phyloP scores from a whole-genome alignment of 192 early-diverging fungal species.

The Rhizophagus prolifer region DNA sequence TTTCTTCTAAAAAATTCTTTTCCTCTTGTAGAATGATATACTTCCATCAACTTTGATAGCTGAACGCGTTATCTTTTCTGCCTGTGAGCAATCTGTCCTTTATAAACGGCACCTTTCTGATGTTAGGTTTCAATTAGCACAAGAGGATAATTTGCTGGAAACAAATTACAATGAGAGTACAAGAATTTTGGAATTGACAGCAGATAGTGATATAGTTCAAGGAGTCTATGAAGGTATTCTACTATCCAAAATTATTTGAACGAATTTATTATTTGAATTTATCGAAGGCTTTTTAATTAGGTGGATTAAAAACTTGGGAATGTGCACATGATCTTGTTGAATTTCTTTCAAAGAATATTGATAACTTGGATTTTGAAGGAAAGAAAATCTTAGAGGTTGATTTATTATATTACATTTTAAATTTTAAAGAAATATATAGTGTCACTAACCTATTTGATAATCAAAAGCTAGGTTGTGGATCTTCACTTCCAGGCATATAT shows the following conservation, averaged over 20 bases:
- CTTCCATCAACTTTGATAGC: not conserved
- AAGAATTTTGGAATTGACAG: constrained; percentile 49
- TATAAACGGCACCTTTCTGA: constrained; percentile 77
- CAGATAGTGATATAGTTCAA: constrained; percentile 73
- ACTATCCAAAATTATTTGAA: not conserved
- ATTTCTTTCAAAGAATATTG: constrained; percentile 54
- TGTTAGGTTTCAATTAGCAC: constrained; percentile 80
- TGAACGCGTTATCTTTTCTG: not conserved
- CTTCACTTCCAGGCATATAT: constrained; percentile 81
- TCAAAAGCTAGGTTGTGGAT: constrained; percentile 84
- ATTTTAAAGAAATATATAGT: not conserved
- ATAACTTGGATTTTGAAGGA: constrained; percentile 32
- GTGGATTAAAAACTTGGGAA: constrained; percentile 98
- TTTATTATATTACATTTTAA: not conserved
- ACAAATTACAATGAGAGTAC: constrained; percentile 25
- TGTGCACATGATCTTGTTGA: constrained; percentile 84
- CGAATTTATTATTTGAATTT: not conserved
- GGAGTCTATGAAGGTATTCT: constrained; percentile 83
- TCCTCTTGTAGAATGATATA: not conserved
- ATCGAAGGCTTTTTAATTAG: constrained; percentile 16
- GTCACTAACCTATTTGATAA: not conserved
- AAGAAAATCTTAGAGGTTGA: constrained; percentile 55
- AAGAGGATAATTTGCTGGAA: constrained; percentile 56
- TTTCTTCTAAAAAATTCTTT: not conserved
- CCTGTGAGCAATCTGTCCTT: constrained; percentile 27